Conservation (phyloP, 2,329 filamentous ascomycete species). For the Monascus ruber region DNA sequence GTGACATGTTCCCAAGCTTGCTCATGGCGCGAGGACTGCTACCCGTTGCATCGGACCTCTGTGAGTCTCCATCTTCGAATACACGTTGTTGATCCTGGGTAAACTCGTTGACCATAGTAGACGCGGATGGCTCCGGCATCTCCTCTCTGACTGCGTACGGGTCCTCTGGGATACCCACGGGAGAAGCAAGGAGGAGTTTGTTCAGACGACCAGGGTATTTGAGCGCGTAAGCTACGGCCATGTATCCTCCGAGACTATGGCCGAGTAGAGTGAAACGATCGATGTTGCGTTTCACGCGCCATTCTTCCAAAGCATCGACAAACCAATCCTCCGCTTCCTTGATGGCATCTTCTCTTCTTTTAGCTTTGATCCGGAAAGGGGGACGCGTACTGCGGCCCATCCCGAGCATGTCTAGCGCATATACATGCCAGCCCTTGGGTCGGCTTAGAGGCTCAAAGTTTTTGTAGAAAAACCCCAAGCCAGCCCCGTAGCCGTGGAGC, state of each 20-base stretch:
- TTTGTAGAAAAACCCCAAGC: slow-evolving; percentile 95
- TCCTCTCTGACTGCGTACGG: slow-evolving; percentile 74
- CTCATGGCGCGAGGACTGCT: slow-evolving; percentile 6
- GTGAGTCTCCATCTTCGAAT: slow-evolving; percentile 14
- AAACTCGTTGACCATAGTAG: slow-evolving; percentile 66
- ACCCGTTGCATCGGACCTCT: slow-evolving; percentile 15
- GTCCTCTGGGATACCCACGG: slow-evolving; percentile 88
- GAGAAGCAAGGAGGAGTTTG: slow-evolving; percentile 89
- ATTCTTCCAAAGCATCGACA: slow-evolving; percentile 90
- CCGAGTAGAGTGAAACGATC: slow-evolving; percentile 89
- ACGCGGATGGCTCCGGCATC: slow-evolving; percentile 65
- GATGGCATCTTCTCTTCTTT: slow-evolving; percentile 68
- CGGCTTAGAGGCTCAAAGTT: slow-evolving; percentile 86
- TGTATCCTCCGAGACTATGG: slow-evolving; percentile 88
- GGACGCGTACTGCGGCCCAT: slow-evolving; percentile 86
- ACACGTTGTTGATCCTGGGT: slow-evolving; percentile 56
- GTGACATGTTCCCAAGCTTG: slow-evolving; percentile 17
- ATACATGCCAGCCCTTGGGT: slow-evolving; percentile 71
- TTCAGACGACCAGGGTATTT: slow-evolving; percentile 93
- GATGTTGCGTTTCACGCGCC: slow-evolving; percentile 77
- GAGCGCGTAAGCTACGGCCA: slow-evolving; percentile 86
- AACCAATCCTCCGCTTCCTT: slow-evolving; percentile 91
- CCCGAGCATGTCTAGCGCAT: slow-evolving; percentile 86
- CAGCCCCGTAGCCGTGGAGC: slow-evolving; percentile 92
- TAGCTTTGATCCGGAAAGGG: slow-evolving; percentile 71